Base-by-base conservation (phyloP, 2,329 filamentous ascomycete genomes). In the Aspergillus sp. region DNA sequence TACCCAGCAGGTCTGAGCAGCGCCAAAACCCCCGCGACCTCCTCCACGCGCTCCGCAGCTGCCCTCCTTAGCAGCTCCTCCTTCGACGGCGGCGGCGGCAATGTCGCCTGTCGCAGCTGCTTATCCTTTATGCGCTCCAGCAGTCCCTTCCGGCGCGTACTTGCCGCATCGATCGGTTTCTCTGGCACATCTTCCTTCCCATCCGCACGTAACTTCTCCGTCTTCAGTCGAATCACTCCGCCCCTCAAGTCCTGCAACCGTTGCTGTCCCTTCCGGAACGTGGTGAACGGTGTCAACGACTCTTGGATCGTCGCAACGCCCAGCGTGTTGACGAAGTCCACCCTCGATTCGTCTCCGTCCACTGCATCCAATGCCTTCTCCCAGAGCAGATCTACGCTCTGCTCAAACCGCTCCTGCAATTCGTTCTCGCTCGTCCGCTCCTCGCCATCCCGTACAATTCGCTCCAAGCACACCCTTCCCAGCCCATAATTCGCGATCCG, bases 81-180 rank as follows among this genome's bases (percentile, higher is more conserved):
- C 21, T 83, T 80, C 0, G 83, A 78, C 0, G 82, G 83, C 0
- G 60, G 80, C 59, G 61, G 77, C 54, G 62, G 77, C 65, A 62
- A 78, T 70, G 72, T 84, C 72, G 72, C 84, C 80, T 77, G 78
- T 30, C 68, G 72, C 38, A 66, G 75, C 66, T 90, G 85, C 78
- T 94, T 94, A 57, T 84, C 81, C 64, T 89, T 88, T 64, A 96
- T 85, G 52, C 90, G 88, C 73, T 93, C 90, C 59, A 95, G 82
- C 23, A 96, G 84, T 56, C 85, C 86, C 79, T 89, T 87, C 54
- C 76, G 74, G 17, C 78, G 77, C 44, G 71, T 70, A 25, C 57
- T 65, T 7, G 70, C 71, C 38, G 64, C 70, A 54, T 63, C 72
- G 49, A 61, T 68, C 51, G 62, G 74, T 68, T 70, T 71, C 5